phyloP scores from a whole-genome alignment of 345 rosid species.

The Excoecaria cochinchinensis region DNA sequence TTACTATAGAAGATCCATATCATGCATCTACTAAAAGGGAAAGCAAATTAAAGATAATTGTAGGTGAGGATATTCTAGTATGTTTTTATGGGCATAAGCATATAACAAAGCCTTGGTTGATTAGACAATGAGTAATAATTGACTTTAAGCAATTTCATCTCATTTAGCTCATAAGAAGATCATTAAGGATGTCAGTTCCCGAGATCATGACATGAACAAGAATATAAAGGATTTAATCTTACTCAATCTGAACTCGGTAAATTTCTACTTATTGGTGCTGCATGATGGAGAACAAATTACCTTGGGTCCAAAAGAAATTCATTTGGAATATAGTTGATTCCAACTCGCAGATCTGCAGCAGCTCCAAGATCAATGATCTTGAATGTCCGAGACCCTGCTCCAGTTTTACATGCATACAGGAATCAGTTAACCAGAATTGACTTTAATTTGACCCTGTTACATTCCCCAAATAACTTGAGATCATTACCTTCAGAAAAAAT shows the following conservation, averaged over 20 bases:
- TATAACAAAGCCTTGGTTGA: background rate
- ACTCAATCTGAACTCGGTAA: constrained; percentile 1
- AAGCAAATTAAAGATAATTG: background rate
- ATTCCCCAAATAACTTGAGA: background rate
- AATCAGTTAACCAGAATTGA: constrained; percentile 1
- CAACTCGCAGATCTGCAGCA: constrained; percentile 93
- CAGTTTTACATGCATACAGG: constrained; percentile 17
- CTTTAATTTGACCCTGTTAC: background rate
- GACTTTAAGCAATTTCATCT: background rate
- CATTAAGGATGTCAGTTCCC: background rate
- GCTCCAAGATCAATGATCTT: constrained; percentile 98
- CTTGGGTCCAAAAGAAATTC: constrained; percentile 96
- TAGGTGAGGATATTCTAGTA: background rate
- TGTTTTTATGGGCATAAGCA: background rate
- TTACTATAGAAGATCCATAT: background rate
- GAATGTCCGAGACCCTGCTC: constrained; percentile 78
- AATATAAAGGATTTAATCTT: background rate
- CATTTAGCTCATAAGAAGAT: background rate
- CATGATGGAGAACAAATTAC: constrained; percentile 31
- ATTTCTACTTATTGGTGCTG: background rate
- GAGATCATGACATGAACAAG: background rate
- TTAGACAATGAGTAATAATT: background rate
- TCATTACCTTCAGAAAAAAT: constrained; percentile 90
- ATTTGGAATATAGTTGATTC: constrained; percentile 94
- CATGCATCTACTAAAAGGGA: background rate